Conservation (phyloP, 345 rosid species). For the Dipteronia dyeriana region DNA sequence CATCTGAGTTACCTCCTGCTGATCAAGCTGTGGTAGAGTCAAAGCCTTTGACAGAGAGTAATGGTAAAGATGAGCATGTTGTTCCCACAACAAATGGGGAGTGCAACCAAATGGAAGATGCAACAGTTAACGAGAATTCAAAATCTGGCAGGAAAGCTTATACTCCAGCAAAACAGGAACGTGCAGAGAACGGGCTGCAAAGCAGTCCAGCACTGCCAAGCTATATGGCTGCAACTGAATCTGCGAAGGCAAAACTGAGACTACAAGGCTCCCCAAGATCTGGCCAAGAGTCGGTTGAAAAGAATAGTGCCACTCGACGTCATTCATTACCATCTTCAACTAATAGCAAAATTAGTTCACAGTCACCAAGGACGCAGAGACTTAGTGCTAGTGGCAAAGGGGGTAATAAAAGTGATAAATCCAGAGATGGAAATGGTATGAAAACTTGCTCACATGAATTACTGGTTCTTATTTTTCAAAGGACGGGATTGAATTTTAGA, state of each 20-base stretch:
- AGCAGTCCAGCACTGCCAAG: constrained; percentile 72
- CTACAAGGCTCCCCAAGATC: constrained; percentile 72
- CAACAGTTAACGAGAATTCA: constrained; percentile 44
- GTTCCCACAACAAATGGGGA: constrained; percentile 47
- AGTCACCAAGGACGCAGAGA: constrained; percentile 76
- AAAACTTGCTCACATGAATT: constrained; percentile 10
- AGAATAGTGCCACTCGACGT: constrained; percentile 55
- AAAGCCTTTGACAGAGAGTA: constrained; percentile 36
- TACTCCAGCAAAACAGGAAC: constrained; percentile 51
- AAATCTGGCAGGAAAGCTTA: constrained; percentile 56
- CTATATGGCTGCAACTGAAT: constrained; percentile 91
- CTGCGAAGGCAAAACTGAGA: constrained; percentile 90
- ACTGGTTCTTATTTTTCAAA: background rate
- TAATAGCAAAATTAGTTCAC: constrained; percentile 64
- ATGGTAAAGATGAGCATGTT: constrained; percentile 39
- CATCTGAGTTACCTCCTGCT: constrained; percentile 31
- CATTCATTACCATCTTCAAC: constrained; percentile 75
- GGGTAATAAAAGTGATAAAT: constrained; percentile 59
- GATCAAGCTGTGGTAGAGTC: constrained; percentile 41
- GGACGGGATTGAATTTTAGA: background rate
- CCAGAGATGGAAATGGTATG: constrained; percentile 68
- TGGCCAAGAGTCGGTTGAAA: constrained; percentile 62
- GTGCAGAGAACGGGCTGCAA: constrained; percentile 63
- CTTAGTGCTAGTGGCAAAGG: constrained; percentile 55
- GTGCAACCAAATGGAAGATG: constrained; percentile 44